Percentiles rank a stretch among this genome's conserved stretches.
phyloP scores from a whole-genome alignment of 805 yeast species.

The Saturnispora dispora region DNA sequence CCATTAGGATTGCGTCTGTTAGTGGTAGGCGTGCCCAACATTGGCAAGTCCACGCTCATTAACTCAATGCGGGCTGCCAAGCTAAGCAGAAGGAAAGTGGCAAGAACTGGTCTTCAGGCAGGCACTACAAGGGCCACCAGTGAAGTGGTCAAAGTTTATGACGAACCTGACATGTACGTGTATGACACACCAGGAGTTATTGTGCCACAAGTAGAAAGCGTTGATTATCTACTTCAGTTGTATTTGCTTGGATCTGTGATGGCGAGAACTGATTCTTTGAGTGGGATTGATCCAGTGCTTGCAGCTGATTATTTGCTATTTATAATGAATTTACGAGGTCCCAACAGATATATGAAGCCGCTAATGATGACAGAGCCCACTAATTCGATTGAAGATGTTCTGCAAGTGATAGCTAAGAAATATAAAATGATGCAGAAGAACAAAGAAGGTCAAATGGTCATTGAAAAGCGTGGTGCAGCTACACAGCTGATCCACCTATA shows the following conservation, averaged over 20 bases:
- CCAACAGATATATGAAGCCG: conserved; percentile 8
- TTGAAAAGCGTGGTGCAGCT: conserved; percentile 54
- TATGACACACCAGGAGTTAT: conserved; percentile 94
- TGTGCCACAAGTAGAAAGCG: conserved; percentile 58
- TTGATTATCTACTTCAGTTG: conserved; percentile 65
- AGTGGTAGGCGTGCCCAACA: conserved; percentile 93
- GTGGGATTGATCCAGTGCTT: conserved; percentile 62
- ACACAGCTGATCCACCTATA: conserved; percentile 52
- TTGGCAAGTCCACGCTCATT: conserved; percentile 87
- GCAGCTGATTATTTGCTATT: conserved; percentile 80
- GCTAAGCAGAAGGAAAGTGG: conserved; percentile 47
- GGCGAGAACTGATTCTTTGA: conserved; percentile 31
- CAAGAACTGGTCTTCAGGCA: conserved; percentile 77
- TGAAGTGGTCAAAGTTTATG: conserved; percentile 56
- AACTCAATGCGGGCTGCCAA: conserved; percentile 47
- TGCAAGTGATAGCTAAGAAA: conserved; percentile 38
- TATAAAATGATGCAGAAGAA: conserved; percentile 18
- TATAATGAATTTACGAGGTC: conserved; percentile 55
- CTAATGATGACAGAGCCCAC: conserved; percentile 47
- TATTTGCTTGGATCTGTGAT: conserved; percentile 71
- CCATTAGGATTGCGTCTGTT: conserved; percentile 74
- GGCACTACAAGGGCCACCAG: conserved; percentile 82
- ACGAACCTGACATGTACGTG: conserved; percentile 55
- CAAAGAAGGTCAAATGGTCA: conserved; percentile 24
- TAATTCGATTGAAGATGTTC: conserved; percentile 53